Evolutionary conservation across 1,284 basidiomycete species (phyloP), one percentile per base, ranked within the genome.

Genomic region (Cutaneotrichosporon sp.): DNA sequence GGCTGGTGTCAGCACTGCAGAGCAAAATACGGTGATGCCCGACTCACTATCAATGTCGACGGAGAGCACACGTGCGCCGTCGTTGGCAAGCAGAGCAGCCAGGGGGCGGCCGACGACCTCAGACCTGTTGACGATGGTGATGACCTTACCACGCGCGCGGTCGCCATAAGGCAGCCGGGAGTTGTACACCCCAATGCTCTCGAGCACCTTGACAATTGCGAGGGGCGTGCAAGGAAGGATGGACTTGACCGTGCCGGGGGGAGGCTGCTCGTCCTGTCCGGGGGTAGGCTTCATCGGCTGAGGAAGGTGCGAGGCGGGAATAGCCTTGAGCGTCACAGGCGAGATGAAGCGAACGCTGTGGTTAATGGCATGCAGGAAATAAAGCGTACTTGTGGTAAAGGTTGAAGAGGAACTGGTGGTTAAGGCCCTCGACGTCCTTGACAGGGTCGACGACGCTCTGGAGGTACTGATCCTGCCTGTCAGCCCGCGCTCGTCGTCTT

Each of bases 221-320:
- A 98, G 82, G 0, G 94, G 93, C 2, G 94, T 98, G 75, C 94
- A 98, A 0, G 94, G 94, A 31, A 98, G 82, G 68, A 98, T 92
- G 14, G 90, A 63, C 58, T 73, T 73, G 59, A 69, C 65, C 17
- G 71, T 69, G 29, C 71, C 71, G 0, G 82, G 74, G 2, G 91
- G 90, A 3, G 87, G 84, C 19, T 79, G 73, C 27, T 70, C 62
- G 29, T 41, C 43, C 20, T 29, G 37, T 12, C 39, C 24, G 24
- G 45, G 32, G 46, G 62, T 43, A 48, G 61, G 54, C 42, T 60
- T 48, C 33, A 59, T 54, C 37, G 61, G 55, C 49, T 52, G 54
- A 8, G 67, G 60, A 7, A 70, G 43, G 51, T 68, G 64, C 41
- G 71, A 73, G 20, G 61, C 64, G 4, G 70, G 71, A 29, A 70